A percentile compares a stretch with the other conserved stretches of the same genome.
Evolutionary conservation across 345 rosid genomes (phyloP).

Genomic region (Mercurialis annua): DNA sequence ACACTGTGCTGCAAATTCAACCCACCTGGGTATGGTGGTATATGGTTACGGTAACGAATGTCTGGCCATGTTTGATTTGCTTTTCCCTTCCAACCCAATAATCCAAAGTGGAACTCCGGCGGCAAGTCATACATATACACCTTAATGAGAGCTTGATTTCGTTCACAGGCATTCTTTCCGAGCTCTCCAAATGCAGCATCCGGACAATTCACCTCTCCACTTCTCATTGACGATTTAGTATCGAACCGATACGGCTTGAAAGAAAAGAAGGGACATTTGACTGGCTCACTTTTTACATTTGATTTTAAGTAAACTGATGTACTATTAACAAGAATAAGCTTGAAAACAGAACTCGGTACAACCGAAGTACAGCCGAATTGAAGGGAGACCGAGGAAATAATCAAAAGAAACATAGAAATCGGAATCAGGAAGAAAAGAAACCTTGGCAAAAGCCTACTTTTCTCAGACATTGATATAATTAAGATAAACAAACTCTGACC

Average conservation of each 20-base stretch:
- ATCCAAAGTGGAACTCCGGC: conserved; percentile 80
- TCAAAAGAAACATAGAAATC: conserved; percentile 23
- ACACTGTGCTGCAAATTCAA: conserved; percentile 86
- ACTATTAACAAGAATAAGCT: conserved; percentile 55
- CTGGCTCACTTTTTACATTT: conserved; percentile 27
- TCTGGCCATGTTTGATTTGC: conserved; percentile 60
- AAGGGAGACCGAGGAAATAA: conserved; percentile 50
- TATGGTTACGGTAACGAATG: conserved; percentile 33
- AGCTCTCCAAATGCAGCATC: conserved; percentile 18
- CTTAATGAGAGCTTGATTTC: conserved; percentile 36
- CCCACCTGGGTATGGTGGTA: conserved; percentile 73
- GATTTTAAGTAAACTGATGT: conserved; percentile 39
- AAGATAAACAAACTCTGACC: not conserved
- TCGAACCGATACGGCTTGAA: conserved; percentile 20
- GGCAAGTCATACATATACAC: conserved; percentile 88
- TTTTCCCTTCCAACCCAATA: conserved; percentile 74
- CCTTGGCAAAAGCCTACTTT: conserved; percentile 36
- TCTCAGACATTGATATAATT: conserved; percentile 34
- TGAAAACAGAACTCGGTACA: conserved; percentile 53
- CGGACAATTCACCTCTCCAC: conserved; percentile 18
- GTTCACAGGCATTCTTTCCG: conserved; percentile 24
- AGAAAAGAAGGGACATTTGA: conserved; percentile 31
- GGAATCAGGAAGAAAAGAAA: conserved; percentile 39
- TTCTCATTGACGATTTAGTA: conserved; percentile 17
- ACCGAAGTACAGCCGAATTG: conserved; percentile 49